Evolutionary conservation across 1,284 basidiomycete genomes (phyloP).

Genomic region (Moesziomyces antarcticus): DNA sequence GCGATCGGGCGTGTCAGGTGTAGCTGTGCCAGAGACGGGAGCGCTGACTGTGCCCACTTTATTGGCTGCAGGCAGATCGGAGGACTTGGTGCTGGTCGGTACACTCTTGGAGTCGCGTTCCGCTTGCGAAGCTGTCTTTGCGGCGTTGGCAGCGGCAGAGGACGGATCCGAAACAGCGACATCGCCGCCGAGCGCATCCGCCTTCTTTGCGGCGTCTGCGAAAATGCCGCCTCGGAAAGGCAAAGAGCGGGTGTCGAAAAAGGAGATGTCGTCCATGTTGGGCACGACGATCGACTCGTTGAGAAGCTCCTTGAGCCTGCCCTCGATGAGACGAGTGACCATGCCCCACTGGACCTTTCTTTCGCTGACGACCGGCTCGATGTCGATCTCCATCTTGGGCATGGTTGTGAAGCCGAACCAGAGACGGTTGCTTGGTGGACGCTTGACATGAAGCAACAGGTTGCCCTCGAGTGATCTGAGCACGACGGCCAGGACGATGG

Average conservation of each 20-base stretch:
- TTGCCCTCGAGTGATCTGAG: conserved; percentile 90
- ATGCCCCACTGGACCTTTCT: conserved; percentile 90
- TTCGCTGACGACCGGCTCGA: conserved; percentile 92
- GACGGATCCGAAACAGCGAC: conserved; percentile 5
- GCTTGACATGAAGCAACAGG: conserved; percentile 86
- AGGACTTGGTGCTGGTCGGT: conserved; percentile 9
- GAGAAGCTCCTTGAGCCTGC: conserved; percentile 86
- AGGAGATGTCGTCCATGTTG: conserved; percentile 96
- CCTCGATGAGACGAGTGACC: conserved; percentile 89
- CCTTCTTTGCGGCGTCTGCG: conserved; percentile 75
- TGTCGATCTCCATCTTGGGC: conserved; percentile 86
- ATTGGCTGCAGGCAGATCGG: conserved; percentile 29
- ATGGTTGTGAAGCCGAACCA: conserved; percentile 98
- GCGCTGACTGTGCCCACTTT: conserved; percentile 32
- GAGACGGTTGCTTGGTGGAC: conserved; percentile 92
- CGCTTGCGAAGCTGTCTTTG: conserved; percentile 3
- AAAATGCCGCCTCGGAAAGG: conserved; percentile 87
- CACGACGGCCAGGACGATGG: conserved; percentile 84
- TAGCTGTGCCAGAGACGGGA: conserved; percentile 40
- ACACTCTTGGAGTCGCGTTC: conserved; percentile 14
- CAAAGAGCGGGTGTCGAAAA: conserved; percentile 81
- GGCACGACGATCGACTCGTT: conserved; percentile 92
- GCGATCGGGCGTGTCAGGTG: conserved; percentile 19
- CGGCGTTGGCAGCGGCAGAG: conserved; percentile 5
- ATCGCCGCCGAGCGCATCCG: conserved; percentile 13